Base-by-base conservation (phyloP, 2,329 filamentous ascomycete species). In the Exophiala spinifera region DNA sequence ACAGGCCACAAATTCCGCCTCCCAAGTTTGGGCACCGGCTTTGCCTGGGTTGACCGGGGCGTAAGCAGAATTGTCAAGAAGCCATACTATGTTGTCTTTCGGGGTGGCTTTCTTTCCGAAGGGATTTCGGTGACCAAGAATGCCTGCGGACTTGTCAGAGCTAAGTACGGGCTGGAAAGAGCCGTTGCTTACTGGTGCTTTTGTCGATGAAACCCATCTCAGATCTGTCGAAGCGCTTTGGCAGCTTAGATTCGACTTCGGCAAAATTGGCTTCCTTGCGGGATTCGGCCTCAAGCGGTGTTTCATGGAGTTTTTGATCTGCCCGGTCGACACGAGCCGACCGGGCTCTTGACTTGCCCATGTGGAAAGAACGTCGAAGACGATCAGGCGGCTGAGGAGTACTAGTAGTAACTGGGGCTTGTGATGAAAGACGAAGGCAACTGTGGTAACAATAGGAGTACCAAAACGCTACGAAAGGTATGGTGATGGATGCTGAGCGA, bases 41-140 rank as follows among this genome's bases (percentile, higher is more conserved):
- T 69, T 64, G 15, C 65, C 63, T 55, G 65, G 43, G 58, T 68
- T 67, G 49, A 66, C 47, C 20, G 69, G 64, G 56, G 83, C 82
- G 68, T 87, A 92, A 3, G 91, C 91, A 2, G 88, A 92, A 66
- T 94, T 96, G 74, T 97, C 91, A 45, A 96, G 77, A 6, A 96
- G 76, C 92, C 92, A 96, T 37, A 96, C 84, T 13, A 82, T 83
- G 68, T 96, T 87, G 46, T 76, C 70, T n/a, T 81, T 73, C 14
- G 78, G 76, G 51, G 83, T 79, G 44, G 89, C 80, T 31, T 77
- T 74, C 43, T 79, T 79, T 1, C 80, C 77, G 11, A 85, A 73
- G 1, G 86, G 85, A 64, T 84, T 86, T 46, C 67, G 66, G 44
- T 64, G 61, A 21, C 70, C 70, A 20, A 76, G 63, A 15, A 71